Evolutionary conservation across 2,329 filamentous ascomycete species (phyloP).

Genomic region (Colletotrichum sp.): DNA sequence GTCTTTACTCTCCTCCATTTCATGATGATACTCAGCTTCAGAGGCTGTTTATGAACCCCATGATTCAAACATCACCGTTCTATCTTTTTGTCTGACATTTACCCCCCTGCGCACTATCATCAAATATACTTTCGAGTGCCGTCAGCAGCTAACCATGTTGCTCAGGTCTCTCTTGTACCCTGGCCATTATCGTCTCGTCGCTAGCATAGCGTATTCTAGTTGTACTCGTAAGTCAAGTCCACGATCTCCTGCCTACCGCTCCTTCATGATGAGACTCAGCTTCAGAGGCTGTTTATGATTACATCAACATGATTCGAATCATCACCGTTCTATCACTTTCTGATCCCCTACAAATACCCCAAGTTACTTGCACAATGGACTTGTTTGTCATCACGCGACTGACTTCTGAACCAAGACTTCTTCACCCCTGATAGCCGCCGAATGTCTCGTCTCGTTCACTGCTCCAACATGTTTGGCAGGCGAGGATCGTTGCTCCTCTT

Average conservation of each 20-base stretch:
- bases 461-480: no score
- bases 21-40: conserved; percentile 44
- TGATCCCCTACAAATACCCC: background rate
- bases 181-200: background rate
- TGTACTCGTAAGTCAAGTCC: background rate
- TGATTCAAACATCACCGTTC: conserved; percentile 44
- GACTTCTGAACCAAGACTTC: background rate
- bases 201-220: no score
- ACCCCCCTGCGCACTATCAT: background rate
- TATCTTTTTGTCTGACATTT: conserved; percentile 26
- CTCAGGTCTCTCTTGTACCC: background rate
- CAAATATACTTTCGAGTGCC: background rate
- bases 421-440: background rate
- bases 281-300: conserved; percentile 57
- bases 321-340: conserved; percentile 33
- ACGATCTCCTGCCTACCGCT: background rate
- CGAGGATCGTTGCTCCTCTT: background rate
- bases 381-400: background rate
- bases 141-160: background rate
- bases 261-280: conserved; percentile 42
- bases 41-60: conserved; percentile 53
- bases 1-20: background rate
- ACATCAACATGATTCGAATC: conserved; percentile 42
- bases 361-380: background rate
- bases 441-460: background rate